Base-by-base conservation (phyloP, 331 rosid genomes). In the Quercus tomentella region DNA sequence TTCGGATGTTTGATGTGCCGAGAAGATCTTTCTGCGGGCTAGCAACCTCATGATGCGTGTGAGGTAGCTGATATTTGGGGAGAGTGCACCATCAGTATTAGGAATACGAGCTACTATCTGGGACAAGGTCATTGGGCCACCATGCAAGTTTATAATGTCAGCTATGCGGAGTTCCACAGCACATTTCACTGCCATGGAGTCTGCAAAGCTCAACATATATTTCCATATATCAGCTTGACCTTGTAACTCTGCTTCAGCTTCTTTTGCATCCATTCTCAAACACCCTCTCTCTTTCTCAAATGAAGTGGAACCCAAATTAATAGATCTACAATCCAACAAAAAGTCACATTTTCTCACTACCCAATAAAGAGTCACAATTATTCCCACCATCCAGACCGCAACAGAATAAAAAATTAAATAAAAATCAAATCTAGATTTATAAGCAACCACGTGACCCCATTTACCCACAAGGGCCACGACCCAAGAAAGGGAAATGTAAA, bases 151-250 rank as follows among this genome's bases (percentile, higher is more conserved):
- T 41, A 41, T 41, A 7, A 7, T 41, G 45, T 41, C 45, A 41
- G 45, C 45, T 41, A 41, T 41, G 45, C 45, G 45, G 45, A 41
- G 45, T 2, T 41, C 45, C 45, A 41, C 45, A 8, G 12, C 45
- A 41, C 45, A 41, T 41, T 41, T 41, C 45, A 41, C 11, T 25
- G 86, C 87, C 87, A 88, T 81, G 10, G 87, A 57, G 17, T 88
- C 89, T 0, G 77, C 80, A 56, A 78, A 88, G 75, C 81, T 45
- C 16, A 83, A 25, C 86, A 81, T 82, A 81, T 57, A 72, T n/a
- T 78, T 83, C 91, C 87, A 82, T 72, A 81, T 77, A 7, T 83
- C 77, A 5, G 86, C 86, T 55, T 88, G 89, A 16, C 91, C 86
- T 81, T 72, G 74, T 2, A 81, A 61, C 30, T 15, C 2, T 18